Base-by-base conservation (phyloP, 768 basidiomycete genomes). In the Botryobasidium botryosum region DNA sequence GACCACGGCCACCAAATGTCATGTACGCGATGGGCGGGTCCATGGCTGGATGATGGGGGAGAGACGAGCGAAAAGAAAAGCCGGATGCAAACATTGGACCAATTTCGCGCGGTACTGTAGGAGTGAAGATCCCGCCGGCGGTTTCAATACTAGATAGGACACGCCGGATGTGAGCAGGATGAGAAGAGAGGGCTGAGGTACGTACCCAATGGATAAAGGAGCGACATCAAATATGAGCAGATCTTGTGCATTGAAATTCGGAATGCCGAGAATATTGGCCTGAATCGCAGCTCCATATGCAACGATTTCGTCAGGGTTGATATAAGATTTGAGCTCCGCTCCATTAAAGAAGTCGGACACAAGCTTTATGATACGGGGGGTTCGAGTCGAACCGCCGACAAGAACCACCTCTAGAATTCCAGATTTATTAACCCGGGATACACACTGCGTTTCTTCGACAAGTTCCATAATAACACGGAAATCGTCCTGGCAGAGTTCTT, bases 281-380 rank as follows among this genome's bases (percentile, higher is more conserved):
- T 97, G 91, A 55, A 99, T 88, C 48, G 92, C 92, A 45, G 92
- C 92, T 70, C 92, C 91, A 62, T 94, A 94, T n/a, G 92, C 92
- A 47, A 97, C 90, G 45, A 92, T 90, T 68, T 96, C 92, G 53
- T 97, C 92, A 42, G 92, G 92, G 77, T 97, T 96, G 72, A 97
- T 96, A 67, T 80, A 82, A 74, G 97, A 97, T 75, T 91, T 94
- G 74, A 88, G 90, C 56, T 87, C 91, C 69, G 91, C 88, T 61
- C 91, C 91, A 62, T 85, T 86, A 73, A 96, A 96, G 76, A 84
- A 94, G 65, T 96, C 91, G 53, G 86, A 91, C 46, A 97, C 86
- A 60, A 96, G 84, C 67, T 94, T 91, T 61, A 87, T 79, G 57
- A 97, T 82, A 63, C 86, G 84, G 53, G 92, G 92, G 53, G 96